Percentiles rank a stretch among this genome's conserved stretches.
phyloP scores from a whole-genome alignment of 129 eudicot species.

The Cynara cardunculus region DNA sequence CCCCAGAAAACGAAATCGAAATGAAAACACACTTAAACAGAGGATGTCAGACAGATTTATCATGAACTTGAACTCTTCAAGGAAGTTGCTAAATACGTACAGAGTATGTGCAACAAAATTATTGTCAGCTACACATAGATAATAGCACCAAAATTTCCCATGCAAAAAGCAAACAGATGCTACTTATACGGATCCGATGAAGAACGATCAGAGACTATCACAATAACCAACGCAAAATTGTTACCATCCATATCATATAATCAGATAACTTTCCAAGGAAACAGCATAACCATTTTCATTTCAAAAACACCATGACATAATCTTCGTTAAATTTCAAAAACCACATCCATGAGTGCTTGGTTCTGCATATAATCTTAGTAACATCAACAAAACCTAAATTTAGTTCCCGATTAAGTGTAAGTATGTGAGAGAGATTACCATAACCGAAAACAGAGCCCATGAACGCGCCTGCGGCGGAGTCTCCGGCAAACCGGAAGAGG shows the following conservation, averaged over 20 bases:
- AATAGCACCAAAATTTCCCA: not conserved
- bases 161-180: not conserved
- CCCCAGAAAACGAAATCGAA: not conserved
- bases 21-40: not conserved
- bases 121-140: not conserved
- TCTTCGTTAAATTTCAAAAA: not conserved
- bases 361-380: not conserved
- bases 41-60: not conserved
- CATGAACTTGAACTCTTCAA: not conserved
- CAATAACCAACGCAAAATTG: not conserved
- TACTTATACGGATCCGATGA: not conserved
- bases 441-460: constrained; percentile 90
- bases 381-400: not conserved
- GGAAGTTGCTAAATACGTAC: not conserved
- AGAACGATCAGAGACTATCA: not conserved
- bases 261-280: not conserved
- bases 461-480: constrained; percentile 72
- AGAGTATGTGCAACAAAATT: not conserved
- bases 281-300: no score
- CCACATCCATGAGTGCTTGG: not conserved
- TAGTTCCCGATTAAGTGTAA: not conserved
- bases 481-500: constrained; percentile 52
- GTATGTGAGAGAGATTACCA: constrained; percentile 31
- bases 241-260: not conserved
- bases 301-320: not conserved